Conservation (phyloP, 2,329 filamentous ascomycete species). For the Cladophialophora bantiana region DNA sequence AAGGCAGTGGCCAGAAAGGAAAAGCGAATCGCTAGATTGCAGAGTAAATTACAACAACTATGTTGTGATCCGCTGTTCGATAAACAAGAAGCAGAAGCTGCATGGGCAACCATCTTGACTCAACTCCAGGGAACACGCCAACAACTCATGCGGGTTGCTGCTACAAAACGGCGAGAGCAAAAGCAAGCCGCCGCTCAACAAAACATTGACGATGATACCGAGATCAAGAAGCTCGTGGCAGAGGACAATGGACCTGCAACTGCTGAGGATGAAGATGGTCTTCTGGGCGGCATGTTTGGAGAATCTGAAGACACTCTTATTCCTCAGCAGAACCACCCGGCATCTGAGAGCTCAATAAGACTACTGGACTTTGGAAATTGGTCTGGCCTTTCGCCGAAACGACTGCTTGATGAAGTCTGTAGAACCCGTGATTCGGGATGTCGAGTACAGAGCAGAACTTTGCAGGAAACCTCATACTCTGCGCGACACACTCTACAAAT, state of each 20-base stretch:
- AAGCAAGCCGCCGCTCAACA: conserved; percentile 9
- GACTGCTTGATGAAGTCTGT: conserved; percentile 86
- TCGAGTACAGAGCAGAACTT: conserved; percentile 69
- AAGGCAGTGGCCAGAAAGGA: conserved; percentile 54
- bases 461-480: conserved; percentile 77
- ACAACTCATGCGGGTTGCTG: conserved; percentile 47
- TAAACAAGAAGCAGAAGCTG: conserved; percentile 66
- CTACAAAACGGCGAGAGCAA: conserved; percentile 37
- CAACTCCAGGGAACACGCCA: conserved; percentile 64
- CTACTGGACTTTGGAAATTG: conserved; percentile 86
- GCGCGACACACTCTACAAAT: conserved; percentile 78
- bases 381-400: conserved; percentile 76
- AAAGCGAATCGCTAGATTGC: conserved; percentile 66
- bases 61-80: conserved; percentile 81
- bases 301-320: conserved; percentile 44
- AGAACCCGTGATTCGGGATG: conserved; percentile 74
- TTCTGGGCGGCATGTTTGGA: conserved; percentile 66
- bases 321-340: conserved; percentile 2
- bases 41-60: conserved; percentile 76
- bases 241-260: conserved; percentile 28
- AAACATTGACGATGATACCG: background rate
- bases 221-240: conserved; percentile 47
- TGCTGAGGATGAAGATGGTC: conserved; percentile 51
- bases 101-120: conserved; percentile 68
- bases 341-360: conserved; percentile 60